phyloP scores from a whole-genome alignment of 768 basidiomycete genomes.

The Mycena rebaudengoi region DNA sequence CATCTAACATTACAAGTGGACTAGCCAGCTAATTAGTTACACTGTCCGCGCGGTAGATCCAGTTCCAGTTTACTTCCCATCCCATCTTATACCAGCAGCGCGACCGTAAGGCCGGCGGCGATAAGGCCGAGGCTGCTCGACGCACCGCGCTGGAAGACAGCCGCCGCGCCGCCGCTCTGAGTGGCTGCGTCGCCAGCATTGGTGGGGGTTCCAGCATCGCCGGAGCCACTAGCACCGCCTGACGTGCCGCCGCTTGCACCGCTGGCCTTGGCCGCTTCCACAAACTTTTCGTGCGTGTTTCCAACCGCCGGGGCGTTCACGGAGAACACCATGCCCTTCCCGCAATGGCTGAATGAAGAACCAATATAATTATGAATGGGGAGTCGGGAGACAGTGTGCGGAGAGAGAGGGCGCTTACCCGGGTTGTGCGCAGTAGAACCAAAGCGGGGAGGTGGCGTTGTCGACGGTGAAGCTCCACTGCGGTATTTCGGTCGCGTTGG shows the following conservation, averaged over 20 bases:
- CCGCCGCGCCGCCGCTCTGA: slow-evolving; percentile 19
- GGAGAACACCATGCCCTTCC: slow-evolving; percentile 55
- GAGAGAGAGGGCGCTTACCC: slow-evolving; percentile 10
- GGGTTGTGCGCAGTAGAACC: slow-evolving; percentile 56
- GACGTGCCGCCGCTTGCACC: slow-evolving; percentile 9
- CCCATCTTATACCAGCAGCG: too few species aligned
- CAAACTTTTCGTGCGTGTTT: slow-evolving; percentile 48
- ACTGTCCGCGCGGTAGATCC: too few species aligned
- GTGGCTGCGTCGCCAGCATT: slow-evolving; percentile 14
- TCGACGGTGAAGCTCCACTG: slow-evolving; percentile 49
- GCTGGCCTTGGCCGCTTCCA: slow-evolving; percentile 12
- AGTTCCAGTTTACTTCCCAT: too few species aligned
- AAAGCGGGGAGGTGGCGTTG: slow-evolving; percentile 48
- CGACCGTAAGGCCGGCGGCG: too few species aligned
- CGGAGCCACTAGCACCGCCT: slow-evolving; percentile 6
- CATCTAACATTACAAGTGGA: too few species aligned
- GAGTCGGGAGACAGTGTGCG: not conserved
- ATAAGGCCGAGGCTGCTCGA: slow-evolving; percentile 44
- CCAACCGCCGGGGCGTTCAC: slow-evolving; percentile 46
- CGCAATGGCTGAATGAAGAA: slow-evolving; percentile 43
- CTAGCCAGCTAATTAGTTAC: too few species aligned
- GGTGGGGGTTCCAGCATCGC: too few species aligned
- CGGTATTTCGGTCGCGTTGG: slow-evolving; percentile 39
- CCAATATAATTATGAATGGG: slow-evolving; percentile 28
- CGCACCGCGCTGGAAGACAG: slow-evolving; percentile 35